These are phyloP conservation scores for Lactarius tabidus DNA, from an alignment of 768 basidiomycete species.

Conservation along the genomic window DNA sequence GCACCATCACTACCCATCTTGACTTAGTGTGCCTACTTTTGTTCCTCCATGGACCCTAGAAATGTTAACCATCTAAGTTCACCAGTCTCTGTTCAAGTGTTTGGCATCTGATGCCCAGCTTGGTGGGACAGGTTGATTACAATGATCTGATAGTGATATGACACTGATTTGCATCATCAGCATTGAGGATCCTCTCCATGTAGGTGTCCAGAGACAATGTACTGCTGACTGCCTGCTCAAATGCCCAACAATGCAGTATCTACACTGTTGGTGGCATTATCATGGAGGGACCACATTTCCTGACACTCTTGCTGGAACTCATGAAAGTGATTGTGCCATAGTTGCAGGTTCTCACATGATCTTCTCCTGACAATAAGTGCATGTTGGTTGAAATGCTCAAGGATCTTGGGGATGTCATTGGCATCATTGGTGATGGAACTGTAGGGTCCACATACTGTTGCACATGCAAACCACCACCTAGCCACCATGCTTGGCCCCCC, in stretches of 20 bases:
- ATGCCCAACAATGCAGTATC: slow-evolving; percentile 94
- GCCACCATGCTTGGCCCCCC: too few species aligned
- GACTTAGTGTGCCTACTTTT: too few species aligned
- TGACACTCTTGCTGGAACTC: slow-evolving; percentile 65
- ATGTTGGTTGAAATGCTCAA: slow-evolving; percentile 87
- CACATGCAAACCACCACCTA: too few species aligned
- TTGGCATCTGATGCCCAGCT: not conserved
- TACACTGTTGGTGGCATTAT: slow-evolving; percentile 91
- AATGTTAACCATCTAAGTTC: too few species aligned
- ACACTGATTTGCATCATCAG: slow-evolving; percentile 88
- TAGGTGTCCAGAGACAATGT: slow-evolving; percentile 96
- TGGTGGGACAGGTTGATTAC: slow-evolving; percentile 52
- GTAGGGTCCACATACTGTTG: too few species aligned
- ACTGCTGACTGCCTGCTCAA: slow-evolving; percentile 89
- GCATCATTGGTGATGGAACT: slow-evolving; percentile 98
- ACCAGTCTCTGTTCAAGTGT: not conserved
- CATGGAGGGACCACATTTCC: slow-evolving; percentile 97
- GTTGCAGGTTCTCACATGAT: slow-evolving; percentile 93
- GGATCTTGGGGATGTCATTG: slow-evolving; percentile 82
- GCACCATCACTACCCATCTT: too few species aligned
- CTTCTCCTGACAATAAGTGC: slow-evolving; percentile 96
- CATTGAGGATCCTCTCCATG: slow-evolving; percentile 93
- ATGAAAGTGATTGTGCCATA: slow-evolving; percentile 83
- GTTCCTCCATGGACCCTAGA: too few species aligned
- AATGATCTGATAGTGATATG: slow-evolving; percentile 64